These are phyloP conservation scores for Cyclospora cayetanensis DNA, from an alignment of 169 alveolate genomes.

Conservation along the genomic window DNA sequence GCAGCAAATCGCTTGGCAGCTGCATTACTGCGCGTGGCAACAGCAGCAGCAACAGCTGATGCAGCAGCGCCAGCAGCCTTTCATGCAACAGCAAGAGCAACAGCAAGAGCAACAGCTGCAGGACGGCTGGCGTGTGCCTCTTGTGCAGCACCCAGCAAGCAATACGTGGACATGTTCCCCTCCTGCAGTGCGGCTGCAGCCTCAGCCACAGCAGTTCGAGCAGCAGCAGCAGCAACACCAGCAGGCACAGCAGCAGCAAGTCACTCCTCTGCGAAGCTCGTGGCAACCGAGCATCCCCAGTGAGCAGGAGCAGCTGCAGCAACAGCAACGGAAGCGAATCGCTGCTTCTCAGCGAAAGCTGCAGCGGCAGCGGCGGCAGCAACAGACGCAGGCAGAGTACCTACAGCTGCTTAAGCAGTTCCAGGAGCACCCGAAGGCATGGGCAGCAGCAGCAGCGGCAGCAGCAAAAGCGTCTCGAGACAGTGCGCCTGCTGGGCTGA, in stretches of 20 bases:
- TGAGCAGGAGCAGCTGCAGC: constrained; percentile 11
- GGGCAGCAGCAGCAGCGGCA: constrained; percentile 36
- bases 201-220: not conserved
- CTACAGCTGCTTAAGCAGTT: constrained; percentile 37
- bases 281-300: too few relatives aligned
- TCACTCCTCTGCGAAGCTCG: too few relatives aligned
- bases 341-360: constrained; percentile 6
- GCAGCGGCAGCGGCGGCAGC: constrained; percentile 16
- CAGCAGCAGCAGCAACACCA: constrained; percentile 12
- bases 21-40: constrained; percentile 30
- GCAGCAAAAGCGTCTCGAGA: constrained; percentile 19
- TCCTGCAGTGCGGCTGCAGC: not conserved
- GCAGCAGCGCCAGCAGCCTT: too few relatives aligned
- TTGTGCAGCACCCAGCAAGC: too few relatives aligned
- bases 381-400: not conserved
- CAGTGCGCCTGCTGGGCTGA: not conserved
- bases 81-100: too few relatives aligned
- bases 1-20: constrained; percentile 30
- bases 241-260: constrained; percentile 34
- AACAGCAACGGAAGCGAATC: constrained; percentile 2
- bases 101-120: constrained; percentile 34
- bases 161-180: too few relatives aligned
- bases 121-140: not conserved
- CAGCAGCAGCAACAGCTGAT: constrained; percentile 47
- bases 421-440: constrained; percentile 24